These are phyloP conservation scores for Skeletonema marinoi DNA, from an alignment of 108 stramenopile genomes.

Conservation along the genomic window DNA sequence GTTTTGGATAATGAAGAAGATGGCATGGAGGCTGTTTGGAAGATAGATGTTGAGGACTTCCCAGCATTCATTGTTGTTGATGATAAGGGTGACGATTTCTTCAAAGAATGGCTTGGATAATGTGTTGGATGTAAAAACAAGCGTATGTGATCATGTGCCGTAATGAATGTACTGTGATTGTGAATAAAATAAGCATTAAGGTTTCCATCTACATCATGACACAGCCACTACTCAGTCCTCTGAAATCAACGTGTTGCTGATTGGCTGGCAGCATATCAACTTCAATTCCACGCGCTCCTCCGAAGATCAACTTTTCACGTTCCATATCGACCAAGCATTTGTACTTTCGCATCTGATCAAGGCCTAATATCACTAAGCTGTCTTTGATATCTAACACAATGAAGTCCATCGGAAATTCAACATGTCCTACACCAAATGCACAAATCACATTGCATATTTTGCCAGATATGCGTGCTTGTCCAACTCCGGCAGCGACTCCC, in stretches of 20 bases:
- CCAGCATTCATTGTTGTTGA: conserved; percentile 98
- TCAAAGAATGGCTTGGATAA: conserved; percentile 92
- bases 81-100: conserved; percentile 97
- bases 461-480: conserved; percentile 62
- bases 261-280: conserved; percentile 59
- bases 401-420: conserved; percentile 73
- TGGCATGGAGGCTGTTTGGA: conserved; percentile 99
- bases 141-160: background rate
- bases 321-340: conserved; percentile 74
- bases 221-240: conserved; percentile 29
- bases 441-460: conserved; percentile 54
- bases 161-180: background rate
- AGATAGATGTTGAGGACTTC: conserved; percentile 96
- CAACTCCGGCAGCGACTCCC: conserved; percentile 72
- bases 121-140: background rate
- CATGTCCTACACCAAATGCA: conserved; percentile 60
- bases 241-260: conserved; percentile 28
- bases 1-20: conserved; percentile 96
- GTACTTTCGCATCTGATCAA: conserved; percentile 79
- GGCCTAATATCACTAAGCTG: conserved; percentile 62
- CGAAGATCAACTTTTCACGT: conserved; percentile 58
- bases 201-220: conserved; percentile 29
- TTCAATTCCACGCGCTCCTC: conserved; percentile 64
- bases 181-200: background rate
- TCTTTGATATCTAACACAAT: conserved; percentile 62